Evolutionary conservation across 2,329 filamentous ascomycete species (phyloP), one percentile per base, ranked within the genome.

Genomic region (Aspergillus ochraceus): DNA sequence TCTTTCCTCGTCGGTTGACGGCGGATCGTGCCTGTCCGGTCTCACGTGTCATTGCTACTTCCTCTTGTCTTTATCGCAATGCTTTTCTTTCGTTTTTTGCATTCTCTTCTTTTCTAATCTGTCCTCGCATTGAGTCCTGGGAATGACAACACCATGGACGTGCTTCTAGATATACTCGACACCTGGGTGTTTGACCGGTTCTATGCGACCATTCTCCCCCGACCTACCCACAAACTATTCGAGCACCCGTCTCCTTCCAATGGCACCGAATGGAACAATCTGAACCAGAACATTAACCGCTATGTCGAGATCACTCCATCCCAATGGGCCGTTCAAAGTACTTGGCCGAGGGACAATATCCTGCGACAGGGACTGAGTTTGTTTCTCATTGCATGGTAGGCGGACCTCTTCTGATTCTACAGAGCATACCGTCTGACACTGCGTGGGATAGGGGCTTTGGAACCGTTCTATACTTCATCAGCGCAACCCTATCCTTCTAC

Each of bases 141-240:
- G 8, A n/a, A 36, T 50, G 17, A 20, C 9, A 12, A 12, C 30
- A 60, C 24, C 39, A 67, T 68, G 66, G 65, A 68, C 36, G 59
- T 68, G 29, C 29, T 67, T 20, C 59, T 68, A 19, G 66, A 67
- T 52, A 51, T 68, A 17, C 50, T 66, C 2, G 66, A 68, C 50
- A 68, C 65, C 12, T 58, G 63, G 63, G 52, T 64, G n/a, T 61
- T 68, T 32, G 66, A 68, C 59, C 61, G 60, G 19, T 22, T 66
- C 6, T 68, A 68, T 42, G 61, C 66, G 26, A 17, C 55, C n/a
- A 12, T 66, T 6, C 52, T 66, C 12, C 65, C 66, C 22, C 29
- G 10, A 9, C 46, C 57, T 12, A n/a, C 29, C 3, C 24, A 17
- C 6, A 29, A 29, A 20, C 19, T 29, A 2, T 14, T 20, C 6